These are phyloP conservation scores for Talaromyces atroroseus DNA, from an alignment of 2,329 filamentous ascomycete genomes.

Conservation along the genomic window DNA sequence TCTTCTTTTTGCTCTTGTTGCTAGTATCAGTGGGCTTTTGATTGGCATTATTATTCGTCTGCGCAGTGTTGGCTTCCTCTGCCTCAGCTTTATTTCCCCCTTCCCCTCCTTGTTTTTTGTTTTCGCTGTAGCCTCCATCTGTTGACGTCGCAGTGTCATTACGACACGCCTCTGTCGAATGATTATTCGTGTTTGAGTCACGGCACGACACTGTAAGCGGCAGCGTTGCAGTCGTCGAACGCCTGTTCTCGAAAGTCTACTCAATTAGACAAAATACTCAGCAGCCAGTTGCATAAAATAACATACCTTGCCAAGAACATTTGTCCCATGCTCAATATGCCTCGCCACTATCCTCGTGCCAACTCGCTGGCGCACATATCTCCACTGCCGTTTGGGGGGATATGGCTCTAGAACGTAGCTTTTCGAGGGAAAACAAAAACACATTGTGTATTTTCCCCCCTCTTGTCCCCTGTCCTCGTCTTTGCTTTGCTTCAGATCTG, in stretches of 20 bases:
- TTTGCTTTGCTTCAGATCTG: neutral
- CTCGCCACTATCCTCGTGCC: neutral
- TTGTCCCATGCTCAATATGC: constrained; percentile 15
- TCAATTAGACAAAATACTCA: neutral
- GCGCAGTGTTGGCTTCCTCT: neutral
- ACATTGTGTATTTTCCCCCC: neutral
- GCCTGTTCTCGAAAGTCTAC: neutral
- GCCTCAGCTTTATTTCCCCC: neutral
- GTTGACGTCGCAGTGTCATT: neutral
- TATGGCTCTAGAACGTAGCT: neutral
- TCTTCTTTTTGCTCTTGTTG: neutral
- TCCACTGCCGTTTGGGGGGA: neutral
- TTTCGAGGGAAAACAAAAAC: constrained; percentile 2
- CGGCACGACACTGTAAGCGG: neutral
- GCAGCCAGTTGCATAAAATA: neutral
- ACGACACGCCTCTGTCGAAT: neutral
- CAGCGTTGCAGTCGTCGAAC: neutral
- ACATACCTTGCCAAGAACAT: neutral
- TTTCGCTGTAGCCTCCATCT: neutral
- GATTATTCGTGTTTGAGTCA: neutral
- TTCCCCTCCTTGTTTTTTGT: neutral
- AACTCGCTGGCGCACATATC: neutral
- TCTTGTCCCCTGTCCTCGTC: neutral
- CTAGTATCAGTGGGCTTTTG: neutral
- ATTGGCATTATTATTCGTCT: neutral